Evolutionary conservation across 495 filamentous ascomycete species (phyloP), one percentile per base, ranked within the genome.

Genomic region (Xylaria longipes): DNA sequence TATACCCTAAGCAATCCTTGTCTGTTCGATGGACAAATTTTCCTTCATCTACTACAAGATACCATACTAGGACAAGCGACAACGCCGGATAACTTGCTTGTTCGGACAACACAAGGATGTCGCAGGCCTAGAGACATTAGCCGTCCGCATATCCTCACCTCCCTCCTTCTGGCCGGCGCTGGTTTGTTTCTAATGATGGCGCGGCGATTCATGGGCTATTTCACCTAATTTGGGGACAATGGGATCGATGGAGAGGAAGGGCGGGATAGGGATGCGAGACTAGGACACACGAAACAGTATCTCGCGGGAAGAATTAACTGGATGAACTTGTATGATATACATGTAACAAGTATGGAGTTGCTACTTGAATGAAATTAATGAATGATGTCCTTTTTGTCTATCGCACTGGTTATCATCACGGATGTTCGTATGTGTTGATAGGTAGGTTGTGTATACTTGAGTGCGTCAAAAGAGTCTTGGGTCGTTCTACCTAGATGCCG

Each of bases 291-390:
- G 11, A 12, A 37, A 22, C 4, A 29, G 27, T 50, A 50, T 29
- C 52, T 56, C 27, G 14, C 27, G 12, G 33, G 57, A 39, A 58
- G 3, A 35, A 37, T 35, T 22, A 22, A 22, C 57, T 35, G 11
- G 57, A 7, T 37, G 57, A 37, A 17, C 57, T 60, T 60, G 57
- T 60, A 60, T 20, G 33, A 60, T 60, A 60, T 60, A 37, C 33
- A 60, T 60, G 57, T 60, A 60, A n/a, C 33, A 60, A 37, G 33
- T 60, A 37, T 22, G 31, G 15, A 22, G 57, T 35, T n/a, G 4
- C 20, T 22, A 60, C 31, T 37, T 20, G n/a, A 20, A 60, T 37
- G 57, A 60, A n/a, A n/a, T 60, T 60, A 9, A 60, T 60, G 33
- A 60, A 22, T 37, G 29, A 60, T 60, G 33, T 60, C 9, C 6